A percentile compares a stretch with the other conserved stretches of the same genome.
phyloP scores from a whole-genome alignment of 2,329 filamentous ascomycete species.

The Penicillium sp. region DNA sequence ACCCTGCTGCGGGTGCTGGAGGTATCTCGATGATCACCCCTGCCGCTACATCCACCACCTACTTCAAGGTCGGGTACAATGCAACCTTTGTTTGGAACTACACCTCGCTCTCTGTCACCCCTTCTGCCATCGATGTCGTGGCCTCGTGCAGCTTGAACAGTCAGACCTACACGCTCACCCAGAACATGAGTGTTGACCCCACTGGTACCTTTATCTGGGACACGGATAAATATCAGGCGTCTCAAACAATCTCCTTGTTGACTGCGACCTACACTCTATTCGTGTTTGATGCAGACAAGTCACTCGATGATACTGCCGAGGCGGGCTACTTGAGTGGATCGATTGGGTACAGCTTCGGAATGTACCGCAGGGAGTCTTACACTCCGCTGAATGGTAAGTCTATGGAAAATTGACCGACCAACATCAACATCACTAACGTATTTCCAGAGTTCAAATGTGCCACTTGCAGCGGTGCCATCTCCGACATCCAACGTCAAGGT shows the following conservation, averaged over 20 bases:
- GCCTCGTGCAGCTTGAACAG: conserved; percentile 64
- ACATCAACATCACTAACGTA: conserved; percentile 19
- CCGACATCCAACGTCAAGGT: conserved; percentile 57
- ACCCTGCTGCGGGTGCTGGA: conserved; percentile 59
- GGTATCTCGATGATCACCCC: conserved; percentile 67
- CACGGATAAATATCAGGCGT: conserved; percentile 57
- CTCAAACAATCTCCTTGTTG: conserved; percentile 56
- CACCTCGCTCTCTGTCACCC: conserved; percentile 63
- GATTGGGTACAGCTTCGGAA: conserved; percentile 61
- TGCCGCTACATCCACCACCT: conserved; percentile 54
- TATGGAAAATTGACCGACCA: not conserved
- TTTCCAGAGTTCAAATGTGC: conserved; percentile 58
- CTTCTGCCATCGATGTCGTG: conserved; percentile 63
- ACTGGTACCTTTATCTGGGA: conserved; percentile 64
- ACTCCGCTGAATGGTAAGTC: conserved; percentile 54
- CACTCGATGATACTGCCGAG: conserved; percentile 54
- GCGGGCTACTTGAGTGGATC: conserved; percentile 60
- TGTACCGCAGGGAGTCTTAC: conserved; percentile 62
- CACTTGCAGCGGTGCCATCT: conserved; percentile 60
- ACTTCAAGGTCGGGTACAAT: conserved; percentile 66
- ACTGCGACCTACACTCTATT: conserved; percentile 66
- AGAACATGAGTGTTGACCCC: conserved; percentile 59
- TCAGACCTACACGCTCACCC: conserved; percentile 63
- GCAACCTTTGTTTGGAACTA: conserved; percentile 72
- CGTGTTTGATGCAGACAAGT: conserved; percentile 62